Evolutionary conservation across 768 basidiomycete species (phyloP).

Genomic region (Scleroderma citrinum): DNA sequence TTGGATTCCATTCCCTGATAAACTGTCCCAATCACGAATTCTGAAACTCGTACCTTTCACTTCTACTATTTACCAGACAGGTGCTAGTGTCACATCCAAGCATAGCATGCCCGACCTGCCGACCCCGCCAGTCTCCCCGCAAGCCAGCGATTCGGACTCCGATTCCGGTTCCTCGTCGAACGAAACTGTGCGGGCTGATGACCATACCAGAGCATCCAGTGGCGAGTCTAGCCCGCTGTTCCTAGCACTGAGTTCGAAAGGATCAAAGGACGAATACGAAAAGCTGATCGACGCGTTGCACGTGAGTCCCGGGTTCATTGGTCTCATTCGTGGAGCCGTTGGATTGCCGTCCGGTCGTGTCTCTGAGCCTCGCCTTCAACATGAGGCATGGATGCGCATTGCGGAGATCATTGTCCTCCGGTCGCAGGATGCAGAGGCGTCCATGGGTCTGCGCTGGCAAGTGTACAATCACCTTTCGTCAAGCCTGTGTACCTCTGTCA

Average conservation of each 20-base stretch:
- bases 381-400: slow-evolving; percentile 45
- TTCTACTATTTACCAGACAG: slow-evolving; percentile 6
- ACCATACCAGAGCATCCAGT: not conserved
- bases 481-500: not conserved
- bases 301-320: slow-evolving; percentile 31
- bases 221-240: slow-evolving; percentile 11
- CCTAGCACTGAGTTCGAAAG: slow-evolving; percentile 31
- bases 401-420: slow-evolving; percentile 41
- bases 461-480: slow-evolving; percentile 50
- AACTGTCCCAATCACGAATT: slow-evolving; percentile 17
- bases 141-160: slow-evolving; percentile 20
- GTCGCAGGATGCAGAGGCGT: slow-evolving; percentile 11
- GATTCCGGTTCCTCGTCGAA: slow-evolving; percentile 27
- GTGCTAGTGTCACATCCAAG: not conserved
- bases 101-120: slow-evolving; percentile 13
- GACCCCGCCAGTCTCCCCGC: slow-evolving; percentile 25
- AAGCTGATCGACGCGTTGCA: slow-evolving; percentile 36
- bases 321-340: slow-evolving; percentile 28
- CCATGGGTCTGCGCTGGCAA: slow-evolving; percentile 39
- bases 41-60: slow-evolving; percentile 23
- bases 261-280: slow-evolving; percentile 33
- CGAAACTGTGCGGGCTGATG: slow-evolving; percentile 18
- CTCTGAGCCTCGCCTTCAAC: slow-evolving; percentile 31
- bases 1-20: slow-evolving; percentile 33
- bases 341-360: slow-evolving; percentile 1